phyloP scores from a whole-genome alignment of 1,284 basidiomycete species.

The Neotropicomus parvogracilis region DNA sequence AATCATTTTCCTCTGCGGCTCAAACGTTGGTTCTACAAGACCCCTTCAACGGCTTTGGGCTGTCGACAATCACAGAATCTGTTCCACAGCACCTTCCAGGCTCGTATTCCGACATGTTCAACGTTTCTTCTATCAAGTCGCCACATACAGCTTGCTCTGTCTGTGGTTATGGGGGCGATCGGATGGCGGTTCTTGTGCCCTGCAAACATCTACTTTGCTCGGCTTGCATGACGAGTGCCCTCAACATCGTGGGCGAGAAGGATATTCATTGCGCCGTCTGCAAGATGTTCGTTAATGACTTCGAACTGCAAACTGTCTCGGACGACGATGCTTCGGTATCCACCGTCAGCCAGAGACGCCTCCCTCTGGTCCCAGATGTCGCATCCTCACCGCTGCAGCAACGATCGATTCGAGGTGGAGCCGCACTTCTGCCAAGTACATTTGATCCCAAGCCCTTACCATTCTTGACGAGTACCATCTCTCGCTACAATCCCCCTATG shows the following conservation, averaged over 20 bases:
- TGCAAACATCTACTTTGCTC: conserved; percentile 74
- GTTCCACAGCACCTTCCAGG: conserved; percentile 21
- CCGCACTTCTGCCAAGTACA: conserved; percentile 23
- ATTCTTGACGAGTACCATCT: conserved; percentile 27
- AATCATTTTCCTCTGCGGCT: conserved; percentile 39
- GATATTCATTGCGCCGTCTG: conserved; percentile 79
- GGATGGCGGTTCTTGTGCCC: conserved; percentile 64
- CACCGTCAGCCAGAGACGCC: conserved; percentile 13
- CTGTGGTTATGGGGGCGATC: conserved; percentile 43
- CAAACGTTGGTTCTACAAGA: conserved; percentile 32
- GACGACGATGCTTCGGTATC: conserved; percentile 21
- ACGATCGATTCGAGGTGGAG: conserved; percentile 18
- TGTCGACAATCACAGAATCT: conserved; percentile 29
- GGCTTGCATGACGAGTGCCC: conserved; percentile 71
- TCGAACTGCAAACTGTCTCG: conserved; percentile 45
- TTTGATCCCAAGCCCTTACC: conserved; percentile 25
- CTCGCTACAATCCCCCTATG: conserved; percentile 14
- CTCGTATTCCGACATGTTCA: conserved; percentile 30
- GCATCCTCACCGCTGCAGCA: conserved; percentile 26
- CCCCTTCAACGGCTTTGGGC: conserved; percentile 27
- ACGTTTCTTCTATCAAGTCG: conserved; percentile 11
- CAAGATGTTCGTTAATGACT: conserved; percentile 62
- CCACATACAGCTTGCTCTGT: conserved; percentile 43
- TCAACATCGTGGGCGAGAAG: conserved; percentile 83
- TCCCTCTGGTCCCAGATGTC: conserved; percentile 11